These are phyloP conservation scores for Rhodotorula sp. DNA, from an alignment of 1,284 basidiomycete genomes.

Conservation along the genomic window DNA sequence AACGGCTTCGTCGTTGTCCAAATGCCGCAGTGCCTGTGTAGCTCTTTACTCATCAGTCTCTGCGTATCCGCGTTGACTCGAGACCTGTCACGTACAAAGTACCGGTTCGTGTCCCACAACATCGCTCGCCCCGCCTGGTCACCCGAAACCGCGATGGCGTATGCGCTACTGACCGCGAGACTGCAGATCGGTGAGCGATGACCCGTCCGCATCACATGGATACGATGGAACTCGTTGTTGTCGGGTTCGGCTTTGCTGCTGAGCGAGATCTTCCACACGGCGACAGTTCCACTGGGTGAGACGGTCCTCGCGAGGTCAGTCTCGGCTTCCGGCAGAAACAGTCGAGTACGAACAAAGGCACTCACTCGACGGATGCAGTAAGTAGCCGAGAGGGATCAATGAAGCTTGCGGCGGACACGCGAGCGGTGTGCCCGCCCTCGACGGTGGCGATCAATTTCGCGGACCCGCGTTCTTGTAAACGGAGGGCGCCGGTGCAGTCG, in stretches of 20 bases:
- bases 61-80: too few relatives aligned
- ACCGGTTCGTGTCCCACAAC: constrained; percentile 84
- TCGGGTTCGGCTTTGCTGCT: constrained; percentile 46
- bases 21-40: neutral
- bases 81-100: constrained; percentile 3
- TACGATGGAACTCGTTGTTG: constrained; percentile 64
- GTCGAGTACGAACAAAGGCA: too few relatives aligned
- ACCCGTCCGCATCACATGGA: constrained; percentile 53
- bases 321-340: too few relatives aligned
- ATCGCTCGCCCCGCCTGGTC: constrained; percentile 58
- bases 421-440: constrained; percentile 13
- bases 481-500: constrained; percentile 41
- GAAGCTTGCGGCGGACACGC: constrained; percentile 11
- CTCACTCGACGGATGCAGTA: constrained; percentile 19
- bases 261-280: constrained; percentile 63
- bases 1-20: constrained; percentile 58
- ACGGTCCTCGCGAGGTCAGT: too few relatives aligned
- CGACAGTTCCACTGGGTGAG: constrained; percentile 51
- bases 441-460: constrained; percentile 1
- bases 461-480: constrained; percentile 7
- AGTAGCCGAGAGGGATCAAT: constrained; percentile 14
- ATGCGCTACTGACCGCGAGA: constrained; percentile 71
- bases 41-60: too few relatives aligned
- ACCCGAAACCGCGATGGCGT: constrained; percentile 67
- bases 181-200: constrained; percentile 68